These are phyloP conservation scores for Keithomyces neogunnii DNA, from an alignment of 2,329 filamentous ascomycete genomes.

Conservation along the genomic window DNA sequence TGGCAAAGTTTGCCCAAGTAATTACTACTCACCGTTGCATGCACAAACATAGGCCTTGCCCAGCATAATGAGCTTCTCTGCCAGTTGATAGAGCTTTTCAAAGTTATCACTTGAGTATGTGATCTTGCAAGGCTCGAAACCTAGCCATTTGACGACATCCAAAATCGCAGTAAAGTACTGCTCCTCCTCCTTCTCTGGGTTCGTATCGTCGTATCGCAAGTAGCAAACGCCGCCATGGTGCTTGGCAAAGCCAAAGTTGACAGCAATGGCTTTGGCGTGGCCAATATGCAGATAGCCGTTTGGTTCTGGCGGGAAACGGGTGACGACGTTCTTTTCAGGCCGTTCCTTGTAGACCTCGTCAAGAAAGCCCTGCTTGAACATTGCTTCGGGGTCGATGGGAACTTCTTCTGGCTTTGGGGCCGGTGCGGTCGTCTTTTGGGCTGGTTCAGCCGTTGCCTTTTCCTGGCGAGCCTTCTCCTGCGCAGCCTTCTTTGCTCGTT, in stretches of 20 bases:
- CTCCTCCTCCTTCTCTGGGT: slow-evolving; percentile 88
- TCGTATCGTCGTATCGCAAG: slow-evolving; percentile 79
- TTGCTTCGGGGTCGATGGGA: slow-evolving; percentile 47
- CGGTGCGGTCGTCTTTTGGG: slow-evolving; percentile 25
- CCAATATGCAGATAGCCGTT: slow-evolving; percentile 93
- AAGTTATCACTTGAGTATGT: slow-evolving; percentile 88
- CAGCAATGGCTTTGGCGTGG: slow-evolving; percentile 88
- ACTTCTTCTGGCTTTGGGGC: slow-evolving; percentile 25
- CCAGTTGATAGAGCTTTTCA: slow-evolving; percentile 71
- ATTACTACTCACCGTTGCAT: slow-evolving; percentile 56
- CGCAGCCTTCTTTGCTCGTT: slow-evolving; percentile 48
- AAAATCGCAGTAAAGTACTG: slow-evolving; percentile 83
- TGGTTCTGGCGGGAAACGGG: slow-evolving; percentile 76
- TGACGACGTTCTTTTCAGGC: slow-evolving; percentile 53
- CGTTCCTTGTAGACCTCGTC: slow-evolving; percentile 62
- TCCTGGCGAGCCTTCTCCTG: slow-evolving; percentile 67
- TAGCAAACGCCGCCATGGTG: slow-evolving; percentile 58
- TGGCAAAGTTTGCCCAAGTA: background rate
- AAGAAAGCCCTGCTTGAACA: slow-evolving; percentile 76
- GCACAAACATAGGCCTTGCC: slow-evolving; percentile 74
- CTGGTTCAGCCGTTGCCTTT: slow-evolving; percentile 60
- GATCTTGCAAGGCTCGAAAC: slow-evolving; percentile 39
- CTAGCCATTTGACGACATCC: slow-evolving; percentile 81
- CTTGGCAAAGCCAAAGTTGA: slow-evolving; percentile 92
- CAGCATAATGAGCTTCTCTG: slow-evolving; percentile 67